Evolutionary conservation across 2,329 filamentous ascomycete species (phyloP), one percentile per base, ranked within the genome.

Genomic region (Fusarium hainanense): DNA sequence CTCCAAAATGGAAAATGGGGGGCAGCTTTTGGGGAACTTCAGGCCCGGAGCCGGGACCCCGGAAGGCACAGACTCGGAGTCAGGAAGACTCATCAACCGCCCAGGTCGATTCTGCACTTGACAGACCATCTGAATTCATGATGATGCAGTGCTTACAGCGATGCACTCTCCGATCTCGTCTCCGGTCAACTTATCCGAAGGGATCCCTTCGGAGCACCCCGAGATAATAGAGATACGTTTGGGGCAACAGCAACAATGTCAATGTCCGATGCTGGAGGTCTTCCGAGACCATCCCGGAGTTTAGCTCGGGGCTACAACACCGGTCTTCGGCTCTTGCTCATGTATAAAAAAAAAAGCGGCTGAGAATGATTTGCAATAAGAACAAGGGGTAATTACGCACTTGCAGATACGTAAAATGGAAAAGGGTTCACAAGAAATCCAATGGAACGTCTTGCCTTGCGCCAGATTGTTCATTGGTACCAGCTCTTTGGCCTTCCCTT

Each of bases 31-130:
- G 49, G 65, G 55, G 46, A 59, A 48, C 37, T 41, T 27, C 46
- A 65, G 47, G 63, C 32, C 72, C 66, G 70, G 72, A 49, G 54
- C 72, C 72, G 72, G 72, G 70, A 60, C 68, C 68, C 68, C 72
- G 65, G 72, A 46, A 70, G 54, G 40, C 27, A 63, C 46, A 54
- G 60, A 55, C 54, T 47, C 49, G 37, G 21, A 34, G 21, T 34
- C 32, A 59, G 20, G 14, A 48, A 23, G 43, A 46, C 47, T 63
- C 37, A 40, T 37, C n/a, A 11, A 13, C 20, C 5, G 27, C 10
- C 10, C 27, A 28, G 27, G 27, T 12, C 27, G 27, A 28, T 63
- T 49, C 47, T 21, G 60, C 58, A 63, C 37, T 63, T 63, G 50
- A 49, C 43, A 21, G 40, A 65, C 6, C n/a, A 27, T 37, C n/a